phyloP scores from a whole-genome alignment of 1,284 basidiomycete species.

The Pseudozyma hubeiensis region DNA sequence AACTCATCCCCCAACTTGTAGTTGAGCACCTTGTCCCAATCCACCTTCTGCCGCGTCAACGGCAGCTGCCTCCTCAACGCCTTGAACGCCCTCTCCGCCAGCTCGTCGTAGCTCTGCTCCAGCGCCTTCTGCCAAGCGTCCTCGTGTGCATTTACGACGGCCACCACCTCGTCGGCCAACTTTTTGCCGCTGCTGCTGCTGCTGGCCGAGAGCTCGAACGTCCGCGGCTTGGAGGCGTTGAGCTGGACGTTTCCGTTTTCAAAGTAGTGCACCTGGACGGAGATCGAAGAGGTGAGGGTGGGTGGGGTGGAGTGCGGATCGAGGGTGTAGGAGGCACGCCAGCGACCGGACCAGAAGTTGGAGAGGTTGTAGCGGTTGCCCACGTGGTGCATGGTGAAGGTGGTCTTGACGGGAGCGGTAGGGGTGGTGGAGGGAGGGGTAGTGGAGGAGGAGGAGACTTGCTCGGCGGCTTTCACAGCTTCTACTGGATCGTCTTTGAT shows the following conservation, averaged over 20 bases:
- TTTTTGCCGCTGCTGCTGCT: not conserved
- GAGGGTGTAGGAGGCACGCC: conserved; percentile 59
- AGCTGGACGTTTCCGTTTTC: conserved; percentile 68
- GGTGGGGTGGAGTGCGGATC: conserved; percentile 19
- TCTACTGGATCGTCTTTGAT: conserved; percentile 15
- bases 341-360: conserved; percentile 67
- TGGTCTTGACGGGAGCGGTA: conserved; percentile 14
- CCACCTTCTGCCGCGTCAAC: conserved; percentile 65
- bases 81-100: conserved; percentile 64
- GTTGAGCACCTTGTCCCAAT: conserved; percentile 67
- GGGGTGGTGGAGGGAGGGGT: not conserved
- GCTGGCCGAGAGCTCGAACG: conserved; percentile 29
- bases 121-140: conserved; percentile 56
- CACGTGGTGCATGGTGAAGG: conserved; percentile 58
- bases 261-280: conserved; percentile 66
- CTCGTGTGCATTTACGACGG: conserved; percentile 53
- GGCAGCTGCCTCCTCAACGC: conserved; percentile 62
- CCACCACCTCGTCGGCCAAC: conserved; percentile 38
- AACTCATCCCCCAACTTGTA: conserved; percentile 60
- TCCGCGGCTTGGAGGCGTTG: conserved; percentile 34
- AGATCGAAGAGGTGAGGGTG: conserved; percentile 25
- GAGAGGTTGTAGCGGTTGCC: conserved; percentile 65
- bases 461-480: conserved; percentile 21
- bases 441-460: conserved; percentile 5
- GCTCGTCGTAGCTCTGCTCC: conserved; percentile 42